Conservation (phyloP, 2,329 filamentous ascomycete genomes). For the Cladosporium sp. region DNA sequence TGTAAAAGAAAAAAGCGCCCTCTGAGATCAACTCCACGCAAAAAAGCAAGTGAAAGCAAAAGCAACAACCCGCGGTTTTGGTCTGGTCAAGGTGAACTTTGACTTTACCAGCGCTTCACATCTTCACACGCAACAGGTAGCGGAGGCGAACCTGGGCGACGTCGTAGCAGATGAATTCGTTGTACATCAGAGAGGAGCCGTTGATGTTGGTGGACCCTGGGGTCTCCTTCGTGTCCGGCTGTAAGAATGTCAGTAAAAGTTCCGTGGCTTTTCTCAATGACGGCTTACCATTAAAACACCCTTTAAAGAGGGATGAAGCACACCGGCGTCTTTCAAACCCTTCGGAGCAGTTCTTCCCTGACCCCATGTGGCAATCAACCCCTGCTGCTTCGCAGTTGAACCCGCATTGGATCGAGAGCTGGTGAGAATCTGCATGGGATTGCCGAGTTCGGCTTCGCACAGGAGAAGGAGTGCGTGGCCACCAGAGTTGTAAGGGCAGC, state of each 20-base stretch:
- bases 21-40: too few species aligned
- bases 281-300: conserved; percentile 64
- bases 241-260: conserved; percentile 4
- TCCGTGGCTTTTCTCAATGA: not conserved
- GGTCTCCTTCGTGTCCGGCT: conserved; percentile 22
- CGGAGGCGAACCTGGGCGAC: conserved; percentile 64
- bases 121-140: conserved; percentile 61
- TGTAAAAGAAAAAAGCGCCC: too few species aligned
- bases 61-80: too few species aligned
- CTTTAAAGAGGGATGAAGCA: conserved; percentile 58
- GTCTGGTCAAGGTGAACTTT: too few species aligned
- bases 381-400: conserved; percentile 54
- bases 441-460: conserved; percentile 77
- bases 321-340: conserved; percentile 70
- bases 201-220: conserved; percentile 17
- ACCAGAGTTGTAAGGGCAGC: conserved; percentile 56
- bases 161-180: conserved; percentile 71
- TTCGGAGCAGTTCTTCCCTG: conserved; percentile 60
- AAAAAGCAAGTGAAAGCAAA: too few species aligned
- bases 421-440: conserved; percentile 64
- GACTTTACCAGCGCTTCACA: too few species aligned
- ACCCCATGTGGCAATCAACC: conserved; percentile 65
- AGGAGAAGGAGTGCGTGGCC: conserved; percentile 70
- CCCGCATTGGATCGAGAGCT: conserved; percentile 58
- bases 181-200: conserved; percentile 55